Base-by-base conservation (phyloP, 805 yeast genomes). In the Ogataea thermomethanolica region DNA sequence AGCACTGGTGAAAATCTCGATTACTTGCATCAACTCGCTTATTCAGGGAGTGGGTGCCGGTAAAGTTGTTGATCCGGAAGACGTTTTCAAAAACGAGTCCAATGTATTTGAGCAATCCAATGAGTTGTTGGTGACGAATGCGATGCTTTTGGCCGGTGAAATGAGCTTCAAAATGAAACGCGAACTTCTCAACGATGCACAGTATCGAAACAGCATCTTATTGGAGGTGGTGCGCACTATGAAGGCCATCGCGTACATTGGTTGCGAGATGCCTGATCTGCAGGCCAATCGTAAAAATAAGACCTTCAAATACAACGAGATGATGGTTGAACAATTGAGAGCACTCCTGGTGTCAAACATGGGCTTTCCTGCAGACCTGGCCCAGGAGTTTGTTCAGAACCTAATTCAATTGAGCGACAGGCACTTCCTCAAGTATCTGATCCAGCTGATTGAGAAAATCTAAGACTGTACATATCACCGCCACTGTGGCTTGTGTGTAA, bases 101-200 rank as follows among this genome's bases (percentile, higher is more conserved):
- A 69, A 72, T 28, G 61, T 53, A 7, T 60, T 70, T 35, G 90
- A 83, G 12, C 86, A 93, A 6, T 76, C 86, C 35, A 82, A 84
- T 41, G 79, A 76, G 30, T 76, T 78, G 54, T 71, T 90, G 43
- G 76, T 86, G 61, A 78, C 80, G 36, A 81, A 80, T 49, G 70
- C 79, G 21, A 73, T 89, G 3, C 74, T 81, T 35, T 65, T 86
- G 39, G 71, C 81, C 25, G 84, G 88, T 66, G 90, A 87, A 59
- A 67, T 88, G 34, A 87, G 95, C n/a, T 81, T 86, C 58, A 80
- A 83, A 50, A 74, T 80, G 25, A 73, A 74, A 24, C 73, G 71
- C 26, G 80, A 82, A 52, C 77, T 82, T 54, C 66, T 80, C 35
- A 77, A 78, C 48, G 96, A 89, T 59, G 95, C 95, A 4, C 90